Conservation (phyloP, 1,139 yeast genomes). For the Diutina neorugosa region DNA sequence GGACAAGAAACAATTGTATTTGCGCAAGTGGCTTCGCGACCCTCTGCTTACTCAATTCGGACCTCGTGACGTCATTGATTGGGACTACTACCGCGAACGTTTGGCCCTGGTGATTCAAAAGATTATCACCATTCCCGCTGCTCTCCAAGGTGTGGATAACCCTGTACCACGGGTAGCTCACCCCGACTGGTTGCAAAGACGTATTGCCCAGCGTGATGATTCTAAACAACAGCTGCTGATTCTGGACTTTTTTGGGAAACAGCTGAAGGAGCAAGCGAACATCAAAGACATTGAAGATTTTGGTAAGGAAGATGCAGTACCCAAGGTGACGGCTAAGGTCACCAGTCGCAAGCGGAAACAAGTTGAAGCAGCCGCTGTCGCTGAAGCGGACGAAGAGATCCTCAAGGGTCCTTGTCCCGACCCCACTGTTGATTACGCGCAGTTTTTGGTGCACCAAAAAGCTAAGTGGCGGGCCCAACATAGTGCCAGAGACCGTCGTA, state of each 20-base stretch:
- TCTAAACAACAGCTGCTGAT: constrained; percentile 62
- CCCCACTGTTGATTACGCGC: constrained; percentile 61
- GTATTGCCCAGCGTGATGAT: constrained; percentile 48
- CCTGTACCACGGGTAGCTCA: constrained; percentile 94
- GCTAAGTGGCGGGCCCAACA: constrained; percentile 75
- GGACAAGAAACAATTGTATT: constrained; percentile 47
- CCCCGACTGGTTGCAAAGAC: constrained; percentile 83
- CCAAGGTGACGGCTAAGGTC: constrained; percentile 37
- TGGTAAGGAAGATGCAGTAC: constrained; percentile 21
- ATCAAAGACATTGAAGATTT: constrained; percentile 74
- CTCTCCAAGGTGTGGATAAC: constrained; percentile 75
- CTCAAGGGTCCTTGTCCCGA: constrained; percentile 54
- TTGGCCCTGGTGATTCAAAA: constrained; percentile 89
- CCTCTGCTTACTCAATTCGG: constrained; percentile 72
- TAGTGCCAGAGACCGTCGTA: constrained; percentile 58
- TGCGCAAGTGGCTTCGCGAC: constrained; percentile 83
- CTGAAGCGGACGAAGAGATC: constrained; percentile 12
- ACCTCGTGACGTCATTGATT: constrained; percentile 81
- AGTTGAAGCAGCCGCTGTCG: constrained; percentile 11
- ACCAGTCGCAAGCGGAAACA: constrained; percentile 28
- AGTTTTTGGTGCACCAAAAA: constrained; percentile 70
- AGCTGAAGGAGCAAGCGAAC: constrained; percentile 19
- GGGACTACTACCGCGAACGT: constrained; percentile 88
- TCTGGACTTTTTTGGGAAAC: constrained; percentile 39
- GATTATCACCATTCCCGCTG: constrained; percentile 95